These are phyloP conservation scores for Fraxinus latifolia DNA, from an alignment of 305 asterid genomes.

Conservation along the genomic window DNA sequence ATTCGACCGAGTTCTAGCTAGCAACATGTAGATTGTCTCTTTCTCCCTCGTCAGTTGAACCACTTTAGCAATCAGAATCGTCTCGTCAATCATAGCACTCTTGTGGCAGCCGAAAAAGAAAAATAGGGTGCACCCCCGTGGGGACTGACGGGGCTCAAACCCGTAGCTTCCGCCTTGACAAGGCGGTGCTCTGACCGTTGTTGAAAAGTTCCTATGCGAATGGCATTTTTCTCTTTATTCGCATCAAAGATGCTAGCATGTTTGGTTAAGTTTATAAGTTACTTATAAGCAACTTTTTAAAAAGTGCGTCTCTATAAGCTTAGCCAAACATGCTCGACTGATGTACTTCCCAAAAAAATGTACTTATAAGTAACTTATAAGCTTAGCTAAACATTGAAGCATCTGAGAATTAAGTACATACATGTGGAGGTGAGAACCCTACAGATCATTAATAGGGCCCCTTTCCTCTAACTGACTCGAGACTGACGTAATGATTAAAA, in stretches of 20 bases:
- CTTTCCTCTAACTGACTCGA: slow-evolving; percentile 10
- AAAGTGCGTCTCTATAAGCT: not conserved
- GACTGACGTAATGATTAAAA: slow-evolving; percentile 4
- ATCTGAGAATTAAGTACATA: slow-evolving; percentile 14
- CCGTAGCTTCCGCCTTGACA: no score
- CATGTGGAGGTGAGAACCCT: slow-evolving; percentile 23
- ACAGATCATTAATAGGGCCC: slow-evolving; percentile 5
- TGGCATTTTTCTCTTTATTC: not conserved
- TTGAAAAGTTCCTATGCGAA: not conserved
- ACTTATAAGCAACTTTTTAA: not conserved
- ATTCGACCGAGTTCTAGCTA: no score
- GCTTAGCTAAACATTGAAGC: not conserved
- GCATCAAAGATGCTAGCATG: not conserved
- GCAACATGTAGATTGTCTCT: no score
- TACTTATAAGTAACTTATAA: not conserved
- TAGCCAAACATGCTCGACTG: not conserved
- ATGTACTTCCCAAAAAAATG: not conserved
- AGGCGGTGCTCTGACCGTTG: not conserved
- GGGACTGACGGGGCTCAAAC: no score
- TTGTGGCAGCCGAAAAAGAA: no score
- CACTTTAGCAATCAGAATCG: no score
- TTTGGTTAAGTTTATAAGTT: not conserved
- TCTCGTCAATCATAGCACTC: no score
- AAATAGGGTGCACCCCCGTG: no score
- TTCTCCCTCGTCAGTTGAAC: no score